A percentile compares a stretch with the other conserved stretches of the same genome.
Evolutionary conservation across 2,329 filamentous ascomycete species (phyloP).

Genomic region (Coleophoma eucalyptorum): DNA sequence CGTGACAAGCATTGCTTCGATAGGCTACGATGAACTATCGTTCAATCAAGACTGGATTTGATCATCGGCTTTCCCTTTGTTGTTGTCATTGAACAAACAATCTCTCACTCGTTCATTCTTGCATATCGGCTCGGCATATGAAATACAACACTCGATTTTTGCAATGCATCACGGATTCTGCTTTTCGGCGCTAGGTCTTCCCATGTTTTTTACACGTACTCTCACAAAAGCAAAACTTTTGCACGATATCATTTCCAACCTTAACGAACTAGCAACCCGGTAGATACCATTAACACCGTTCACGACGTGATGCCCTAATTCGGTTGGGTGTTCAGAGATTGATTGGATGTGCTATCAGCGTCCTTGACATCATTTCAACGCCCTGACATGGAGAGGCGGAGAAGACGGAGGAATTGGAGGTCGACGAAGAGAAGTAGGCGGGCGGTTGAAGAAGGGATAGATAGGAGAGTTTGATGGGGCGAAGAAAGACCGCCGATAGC

Average conservation of each 20-base stretch:
- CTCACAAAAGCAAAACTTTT: slow-evolving; percentile 4
- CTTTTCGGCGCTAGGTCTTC: slow-evolving; percentile 28
- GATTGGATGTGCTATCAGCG: too few species aligned
- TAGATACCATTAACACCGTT: slow-evolving; percentile 24
- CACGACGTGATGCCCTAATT: slow-evolving; percentile 25
- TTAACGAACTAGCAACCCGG: slow-evolving; percentile 28
- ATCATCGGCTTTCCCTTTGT: slow-evolving; percentile 24
- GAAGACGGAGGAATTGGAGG: slow-evolving; percentile 23
- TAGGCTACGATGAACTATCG: slow-evolving; percentile 29
- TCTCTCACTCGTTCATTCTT: slow-evolving; percentile 21
- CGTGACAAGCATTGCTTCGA: slow-evolving; percentile 18
- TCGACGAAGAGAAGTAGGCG: slow-evolving; percentile 22
- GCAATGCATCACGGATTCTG: slow-evolving; percentile 20
- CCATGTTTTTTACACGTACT: slow-evolving; percentile 14
- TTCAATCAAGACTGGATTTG: slow-evolving; percentile 13
- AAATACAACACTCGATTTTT: slow-evolving; percentile 14
- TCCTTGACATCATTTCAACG: not conserved
- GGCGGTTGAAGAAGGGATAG: slow-evolving; percentile 21
- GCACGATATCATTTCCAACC: slow-evolving; percentile 27
- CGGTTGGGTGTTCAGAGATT: slow-evolving; percentile 3
- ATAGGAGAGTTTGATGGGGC: slow-evolving; percentile 13
- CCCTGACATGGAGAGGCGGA: slow-evolving; percentile 17
- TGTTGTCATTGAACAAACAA: slow-evolving; percentile 27
- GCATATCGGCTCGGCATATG: slow-evolving; percentile 23
- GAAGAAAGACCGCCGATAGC: slow-evolving; percentile 20